Evolutionary conservation across 2,329 filamentous ascomycete species (phyloP), one percentile per base, ranked within the genome.

Genomic region (Aspergillus neotritici): DNA sequence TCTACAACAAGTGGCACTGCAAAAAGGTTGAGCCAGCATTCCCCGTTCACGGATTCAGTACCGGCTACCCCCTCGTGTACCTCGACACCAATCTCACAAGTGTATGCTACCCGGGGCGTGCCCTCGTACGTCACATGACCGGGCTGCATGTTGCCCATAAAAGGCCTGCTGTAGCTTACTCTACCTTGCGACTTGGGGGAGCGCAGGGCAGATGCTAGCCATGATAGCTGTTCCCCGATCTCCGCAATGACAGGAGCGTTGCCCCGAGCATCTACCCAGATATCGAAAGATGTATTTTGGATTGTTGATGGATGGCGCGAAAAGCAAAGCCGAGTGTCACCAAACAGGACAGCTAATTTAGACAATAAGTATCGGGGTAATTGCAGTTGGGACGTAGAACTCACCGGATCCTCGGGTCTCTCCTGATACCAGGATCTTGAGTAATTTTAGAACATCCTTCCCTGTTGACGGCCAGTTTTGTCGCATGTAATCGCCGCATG

Each of bases 181-280:
- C 3, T 36, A 9, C 32, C 21, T 9, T 21, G 10, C 6, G 11
- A 10, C 7, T 21, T 13, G 31, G 21, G 35, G 17, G 36, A n/a
- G 5, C 28, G 37, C 7, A 44, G 21, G 15, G 36, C 42, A 34
- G 30, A 31, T 4, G 42, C 42, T 4, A 34, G 12, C 42, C 42
- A 44, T 14, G 36, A 31, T n/a, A 44, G 15, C 31, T 44, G 42
- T 17, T 44, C 42, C 9, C 42, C 37, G 25, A 44, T 35, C 32
- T 44, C 42, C 11, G 42, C 36, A 21, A 44, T 34, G 6, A 9
- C 14, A 11, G 42, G 11, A 7, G n/a, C 42, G 5, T 32, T 44
- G 11, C 42, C 42, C 8, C 11, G 15, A 17, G 7, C 21, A 25
- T 25, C 21, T 25, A 25, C 21, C 21, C 21, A 25, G 4, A 25